Conservation (phyloP, 257 asterid species). For the Ajuga chamaepitys region DNA sequence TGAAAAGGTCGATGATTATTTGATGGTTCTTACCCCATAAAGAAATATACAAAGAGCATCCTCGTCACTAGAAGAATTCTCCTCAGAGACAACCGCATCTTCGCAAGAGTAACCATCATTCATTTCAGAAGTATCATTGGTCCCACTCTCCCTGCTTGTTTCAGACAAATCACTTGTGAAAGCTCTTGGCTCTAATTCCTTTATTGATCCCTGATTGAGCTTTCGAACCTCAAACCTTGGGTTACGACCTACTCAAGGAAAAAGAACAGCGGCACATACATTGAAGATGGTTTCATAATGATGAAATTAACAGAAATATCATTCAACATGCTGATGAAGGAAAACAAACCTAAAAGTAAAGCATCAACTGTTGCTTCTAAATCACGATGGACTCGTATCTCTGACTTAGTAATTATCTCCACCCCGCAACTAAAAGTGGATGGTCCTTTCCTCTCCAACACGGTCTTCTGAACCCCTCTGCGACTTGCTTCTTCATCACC, state of each 20-base stretch:
- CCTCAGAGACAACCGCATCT: slow-evolving; percentile 25
- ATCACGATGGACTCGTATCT: slow-evolving; percentile 68
- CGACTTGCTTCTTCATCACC: slow-evolving; percentile 99
- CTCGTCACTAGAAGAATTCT: slow-evolving; percentile 33
- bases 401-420: slow-evolving; percentile 82
- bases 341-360: slow-evolving; percentile 61
- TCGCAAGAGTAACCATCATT: slow-evolving; percentile 15
- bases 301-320: slow-evolving; percentile 3
- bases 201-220: slow-evolving; percentile 38
- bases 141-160: slow-evolving; percentile 23
- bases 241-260: slow-evolving; percentile 51
- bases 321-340: slow-evolving; percentile 5
- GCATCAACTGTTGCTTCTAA: slow-evolving; percentile 92
- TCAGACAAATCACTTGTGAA: slow-evolving; percentile 25
- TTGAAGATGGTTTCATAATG: not conserved
- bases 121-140: slow-evolving; percentile 25
- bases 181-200: slow-evolving; percentile 24
- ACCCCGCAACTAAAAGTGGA: slow-evolving; percentile 86
- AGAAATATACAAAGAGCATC: slow-evolving; percentile 57
- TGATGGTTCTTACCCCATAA: slow-evolving; percentile 73
- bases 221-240: slow-evolving; percentile 75
- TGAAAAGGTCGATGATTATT: not conserved
- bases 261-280: slow-evolving; percentile 10
- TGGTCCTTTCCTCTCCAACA: slow-evolving; percentile 95
- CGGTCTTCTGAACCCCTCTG: slow-evolving; percentile 88